Base-by-base conservation (phyloP, 2,329 filamentous ascomycete genomes). In the Cadophora gregata region DNA sequence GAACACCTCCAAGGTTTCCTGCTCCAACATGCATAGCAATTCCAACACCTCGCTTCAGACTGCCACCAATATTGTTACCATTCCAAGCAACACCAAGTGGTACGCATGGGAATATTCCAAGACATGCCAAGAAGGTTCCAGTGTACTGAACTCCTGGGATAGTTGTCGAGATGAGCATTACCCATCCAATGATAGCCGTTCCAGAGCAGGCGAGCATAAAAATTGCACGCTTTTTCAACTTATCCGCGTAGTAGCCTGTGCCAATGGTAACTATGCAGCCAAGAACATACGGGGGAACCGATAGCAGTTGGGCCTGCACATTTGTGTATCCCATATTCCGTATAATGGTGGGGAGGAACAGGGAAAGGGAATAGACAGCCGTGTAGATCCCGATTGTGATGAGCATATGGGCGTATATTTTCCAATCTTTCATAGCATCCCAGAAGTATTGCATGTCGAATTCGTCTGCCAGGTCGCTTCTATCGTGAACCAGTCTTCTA, bases 41-140 rank as follows among this genome's bases (percentile, higher is more conserved):
- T 0, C 92, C 92, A n/a, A 97, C 90, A 51, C 93, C 93, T 48
- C 93, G 87, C 82, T 97, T 97, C 79, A 96, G 96, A 4, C 94
- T 91, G n/a, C 93, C 91, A 78, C 97, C 93, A 38, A 89, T 85
- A 69, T 97, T 97, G 80, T 97, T 97, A 59, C 89, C 88, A 31
- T 90, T 84, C 93, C 93, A 97, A 1, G 89, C 88, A 68, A 97
- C 92, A 0, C 92, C 96, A 75, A 96, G 94, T 12, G 92, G 81
- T 64, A 97, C 92, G 73, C 88, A 89, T 0, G 93, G 93, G 74
- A 96, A 97, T 72, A 97, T 96, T 0, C 93, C 81, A 88, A 85
- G 25, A 77, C 93, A 93, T 0, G 90, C 93, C 0, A 97, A 82
- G 77, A 97, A 97, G 0, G 88, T 90, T 0, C 91, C 93, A 0